Conservation (phyloP, 2,329 filamentous ascomycete species). For the Alternaria novae-zelandiae region DNA sequence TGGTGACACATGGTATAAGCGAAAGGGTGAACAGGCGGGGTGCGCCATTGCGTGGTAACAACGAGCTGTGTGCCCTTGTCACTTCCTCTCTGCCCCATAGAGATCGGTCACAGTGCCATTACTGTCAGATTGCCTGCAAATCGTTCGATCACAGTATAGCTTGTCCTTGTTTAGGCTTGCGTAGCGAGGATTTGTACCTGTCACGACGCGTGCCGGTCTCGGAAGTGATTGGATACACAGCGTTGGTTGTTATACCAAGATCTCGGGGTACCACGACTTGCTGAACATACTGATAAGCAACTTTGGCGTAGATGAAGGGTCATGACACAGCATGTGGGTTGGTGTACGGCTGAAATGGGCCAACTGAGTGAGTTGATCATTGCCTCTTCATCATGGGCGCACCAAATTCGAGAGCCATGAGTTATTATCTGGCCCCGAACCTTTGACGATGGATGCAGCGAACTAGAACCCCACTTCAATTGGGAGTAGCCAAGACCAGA, state of each 20-base stretch:
- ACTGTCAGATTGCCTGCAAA: not conserved
- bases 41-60: not conserved
- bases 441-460: not conserved
- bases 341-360: not conserved
- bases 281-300: not conserved
- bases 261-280: not conserved
- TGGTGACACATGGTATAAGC: not conserved
- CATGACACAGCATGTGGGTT: not conserved
- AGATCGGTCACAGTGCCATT: not conserved
- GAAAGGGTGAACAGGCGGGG: not conserved
- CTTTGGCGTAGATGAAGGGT: not conserved
- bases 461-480: not conserved
- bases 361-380: not conserved
- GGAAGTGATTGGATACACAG: not conserved
- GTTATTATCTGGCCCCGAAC: not conserved
- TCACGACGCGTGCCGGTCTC: not conserved
- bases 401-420: not conserved
- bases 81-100: not conserved
- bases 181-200: not conserved
- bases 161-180: not conserved
- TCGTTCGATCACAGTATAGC: not conserved
- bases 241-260: not conserved
- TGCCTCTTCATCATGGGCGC: not conserved
- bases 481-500: not conserved
- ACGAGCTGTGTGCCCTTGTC: not conserved